Percentiles rank a stretch among this genome's conserved stretches.
These are phyloP conservation scores for Malassezia yamatoensis DNA, from an alignment of 1,284 basidiomycete species.

Conservation along the genomic window DNA sequence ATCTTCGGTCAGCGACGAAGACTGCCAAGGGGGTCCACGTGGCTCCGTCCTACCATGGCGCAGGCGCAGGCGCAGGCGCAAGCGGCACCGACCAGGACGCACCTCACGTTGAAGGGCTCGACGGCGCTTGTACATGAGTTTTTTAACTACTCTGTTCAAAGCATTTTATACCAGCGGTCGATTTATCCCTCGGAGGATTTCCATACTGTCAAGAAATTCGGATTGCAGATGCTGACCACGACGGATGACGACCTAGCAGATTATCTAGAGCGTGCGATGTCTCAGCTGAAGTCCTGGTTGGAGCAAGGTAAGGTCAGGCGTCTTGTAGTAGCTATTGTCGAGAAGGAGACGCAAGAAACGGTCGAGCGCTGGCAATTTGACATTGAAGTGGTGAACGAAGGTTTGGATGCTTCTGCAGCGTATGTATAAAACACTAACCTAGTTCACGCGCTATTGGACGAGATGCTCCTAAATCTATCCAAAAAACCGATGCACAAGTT, in stretches of 20 bases:
- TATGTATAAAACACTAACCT: background rate
- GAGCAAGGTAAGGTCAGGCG: slow-evolving; percentile 78
- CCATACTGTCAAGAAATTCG: slow-evolving; percentile 69
- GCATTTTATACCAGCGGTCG: slow-evolving; percentile 85
- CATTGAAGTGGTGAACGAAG: slow-evolving; percentile 60
- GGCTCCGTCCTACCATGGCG: slow-evolving; percentile 5
- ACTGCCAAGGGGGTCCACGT: background rate
- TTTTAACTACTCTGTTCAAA: slow-evolving; percentile 80
- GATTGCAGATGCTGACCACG: slow-evolving; percentile 85
- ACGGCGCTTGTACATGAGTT: slow-evolving; percentile 94
- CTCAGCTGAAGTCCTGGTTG: slow-evolving; percentile 68
- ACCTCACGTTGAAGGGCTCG: slow-evolving; percentile 76
- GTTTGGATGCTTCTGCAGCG: background rate
- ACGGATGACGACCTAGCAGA: slow-evolving; percentile 83
- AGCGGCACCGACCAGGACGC: slow-evolving; percentile 32
- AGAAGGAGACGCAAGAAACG: slow-evolving; percentile 79
- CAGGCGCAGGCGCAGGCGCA: slow-evolving; percentile 17
- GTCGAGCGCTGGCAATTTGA: slow-evolving; percentile 98
- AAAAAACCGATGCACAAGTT: slow-evolving; percentile 71
- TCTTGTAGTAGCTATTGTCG: slow-evolving; percentile 88
- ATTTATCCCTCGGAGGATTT: slow-evolving; percentile 98
- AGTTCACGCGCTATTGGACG: background rate
- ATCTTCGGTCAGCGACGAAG: background rate
- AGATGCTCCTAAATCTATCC: slow-evolving; percentile 19
- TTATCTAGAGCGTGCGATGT: slow-evolving; percentile 81